phyloP scores from a whole-genome alignment of 1,284 basidiomycete species.

The Agaricales sp. region DNA sequence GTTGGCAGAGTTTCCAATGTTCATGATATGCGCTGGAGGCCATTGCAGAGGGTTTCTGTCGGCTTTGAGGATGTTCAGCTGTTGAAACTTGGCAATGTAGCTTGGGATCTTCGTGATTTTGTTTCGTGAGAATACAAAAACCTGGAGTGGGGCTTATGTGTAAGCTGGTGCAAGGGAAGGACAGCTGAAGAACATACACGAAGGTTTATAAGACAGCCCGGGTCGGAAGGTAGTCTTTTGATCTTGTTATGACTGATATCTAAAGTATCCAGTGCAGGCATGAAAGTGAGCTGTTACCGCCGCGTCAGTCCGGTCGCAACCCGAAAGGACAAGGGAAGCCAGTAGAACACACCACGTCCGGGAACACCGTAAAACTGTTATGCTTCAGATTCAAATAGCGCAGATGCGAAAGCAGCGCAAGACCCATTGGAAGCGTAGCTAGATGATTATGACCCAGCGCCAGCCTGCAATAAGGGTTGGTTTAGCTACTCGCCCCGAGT shows the following conservation, averaged over 20 bases:
- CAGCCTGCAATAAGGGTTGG: constrained; percentile 39
- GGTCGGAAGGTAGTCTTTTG: constrained; percentile 65
- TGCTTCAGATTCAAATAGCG: constrained; percentile 91
- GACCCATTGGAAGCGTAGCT: constrained; percentile 70
- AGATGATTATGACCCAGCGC: constrained; percentile 84
- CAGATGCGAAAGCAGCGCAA: constrained; percentile 67
- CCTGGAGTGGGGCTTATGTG: constrained; percentile 30
- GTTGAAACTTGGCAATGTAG: constrained; percentile 68
- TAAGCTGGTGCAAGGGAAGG: constrained; percentile 6
- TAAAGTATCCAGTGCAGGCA: constrained; percentile 87
- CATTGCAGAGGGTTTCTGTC: constrained; percentile 91
- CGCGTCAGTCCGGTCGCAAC: constrained; percentile 1
- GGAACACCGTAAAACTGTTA: constrained; percentile 80
- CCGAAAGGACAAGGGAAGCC: constrained; percentile 6
- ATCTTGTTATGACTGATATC: constrained; percentile 94
- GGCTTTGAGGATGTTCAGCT: constrained; percentile 75
- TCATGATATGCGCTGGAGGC: constrained; percentile 60
- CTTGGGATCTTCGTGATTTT: constrained; percentile 70
- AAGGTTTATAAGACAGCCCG: constrained; percentile 74
- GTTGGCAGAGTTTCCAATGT: constrained; percentile 29
- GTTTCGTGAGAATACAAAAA: constrained; percentile 85
- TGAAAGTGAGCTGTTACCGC: constrained; percentile 58
- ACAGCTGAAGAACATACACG: constrained; percentile 38
- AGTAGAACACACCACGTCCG: constrained; percentile 66
- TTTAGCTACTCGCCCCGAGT: neutral